phyloP scores from a whole-genome alignment of 2,329 filamentous ascomycete genomes.

The Juglanconis sp. region DNA sequence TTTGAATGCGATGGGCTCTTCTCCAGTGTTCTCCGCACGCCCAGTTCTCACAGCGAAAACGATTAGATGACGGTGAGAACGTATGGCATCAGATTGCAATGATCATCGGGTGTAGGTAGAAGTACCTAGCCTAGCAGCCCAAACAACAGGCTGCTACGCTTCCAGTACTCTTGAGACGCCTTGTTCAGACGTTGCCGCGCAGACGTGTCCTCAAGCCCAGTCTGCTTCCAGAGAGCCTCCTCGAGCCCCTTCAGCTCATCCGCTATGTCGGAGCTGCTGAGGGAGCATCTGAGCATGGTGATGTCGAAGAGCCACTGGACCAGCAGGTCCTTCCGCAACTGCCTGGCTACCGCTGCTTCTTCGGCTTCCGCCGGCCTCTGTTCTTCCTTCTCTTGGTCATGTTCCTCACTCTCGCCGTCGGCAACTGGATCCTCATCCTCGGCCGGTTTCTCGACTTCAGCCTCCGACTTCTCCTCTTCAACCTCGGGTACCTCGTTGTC shows the following conservation, averaged over 20 bases:
- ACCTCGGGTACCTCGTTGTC: constrained; percentile 1
- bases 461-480: not conserved
- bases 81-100: not conserved
- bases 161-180: constrained; percentile 74
- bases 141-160: constrained; percentile 77
- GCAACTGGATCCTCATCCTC: constrained; percentile 18
- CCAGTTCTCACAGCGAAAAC: too few relatives aligned
- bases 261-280: constrained; percentile 14
- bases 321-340: constrained; percentile 43
- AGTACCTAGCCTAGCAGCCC: constrained; percentile 59
- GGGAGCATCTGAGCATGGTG: constrained; percentile 40
- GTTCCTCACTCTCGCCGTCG: constrained; percentile 18
- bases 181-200: constrained; percentile 55
- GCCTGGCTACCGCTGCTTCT: constrained; percentile 12
- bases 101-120: constrained; percentile 1
- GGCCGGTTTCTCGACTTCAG: constrained; percentile 15
- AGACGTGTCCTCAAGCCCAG: constrained; percentile 47
- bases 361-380: not conserved
- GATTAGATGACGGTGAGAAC: too few relatives aligned
- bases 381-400: constrained; percentile 10
- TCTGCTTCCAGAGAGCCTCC: constrained; percentile 40
- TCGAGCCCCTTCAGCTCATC: constrained; percentile 42
- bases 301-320: constrained; percentile 63
- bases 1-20: too few relatives aligned
- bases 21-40: too few relatives aligned